Base-by-base conservation (phyloP, 345 rosid genomes). In the Syzygium aromaticum region DNA sequence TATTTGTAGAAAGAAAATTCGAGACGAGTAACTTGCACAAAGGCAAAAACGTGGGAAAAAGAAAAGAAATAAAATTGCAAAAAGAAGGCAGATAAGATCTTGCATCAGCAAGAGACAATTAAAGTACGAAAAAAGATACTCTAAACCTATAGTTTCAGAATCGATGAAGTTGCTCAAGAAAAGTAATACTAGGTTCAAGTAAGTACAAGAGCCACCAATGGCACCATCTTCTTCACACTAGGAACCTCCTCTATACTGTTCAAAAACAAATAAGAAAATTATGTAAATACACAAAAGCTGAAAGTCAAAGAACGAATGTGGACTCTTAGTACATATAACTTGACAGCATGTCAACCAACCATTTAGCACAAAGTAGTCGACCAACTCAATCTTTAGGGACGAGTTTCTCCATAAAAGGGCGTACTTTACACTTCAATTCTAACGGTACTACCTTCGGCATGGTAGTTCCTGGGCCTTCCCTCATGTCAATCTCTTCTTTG, bases 401-500 rank as follows among this genome's bases (percentile, higher is more conserved):
- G 43, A 73, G 80, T 0, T 78, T 87, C 52, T 84, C 9, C 63
- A 87, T 51, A 30, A 56, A 9, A n/a, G 89, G 82, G 22, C 93
- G 93, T 13, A 94, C 52, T 85, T 88, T 92, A 83, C 96, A 92
- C 91, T 85, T 77, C 7, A 85, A 94, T 77, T 87, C 88, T 54
- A 94, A 84, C 0, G 96, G 93, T 51, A 19, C 86, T 21, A 88
- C 86, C 52, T 90, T 92, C 11, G 93, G 94, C 94, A 92, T 88
- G 61, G 89, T 87, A 53, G 86, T 8, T 8, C 94, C 93, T 82
- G 54, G 52, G 17, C 82, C 92, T 91, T 92, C 93, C 3, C 23
- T 73, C 94, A 93, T 91, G 67, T 93, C 93, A 52, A 92, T 87
- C 46, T 78, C 85, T 19, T 90, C 85, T 1, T 82, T 86, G 14